phyloP scores from a whole-genome alignment of 345 rosid species.

The Heritiera littoralis region DNA sequence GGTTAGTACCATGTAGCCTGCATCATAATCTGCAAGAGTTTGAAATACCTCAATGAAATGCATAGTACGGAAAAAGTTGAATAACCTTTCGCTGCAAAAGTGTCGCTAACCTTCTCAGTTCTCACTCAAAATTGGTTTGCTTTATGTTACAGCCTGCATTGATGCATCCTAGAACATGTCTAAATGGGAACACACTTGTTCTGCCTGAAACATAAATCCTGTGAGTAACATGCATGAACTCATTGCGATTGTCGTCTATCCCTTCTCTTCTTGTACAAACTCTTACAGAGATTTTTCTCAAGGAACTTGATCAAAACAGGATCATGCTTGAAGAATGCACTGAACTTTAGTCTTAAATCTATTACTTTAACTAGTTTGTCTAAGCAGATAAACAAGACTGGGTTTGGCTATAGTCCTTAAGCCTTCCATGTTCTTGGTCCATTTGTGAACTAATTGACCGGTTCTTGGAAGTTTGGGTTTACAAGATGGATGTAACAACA shows the following conservation, averaged over 20 bases:
- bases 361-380: background rate
- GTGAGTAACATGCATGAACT: background rate
- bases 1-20: background rate
- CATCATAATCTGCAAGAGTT: constrained; percentile 3
- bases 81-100: background rate
- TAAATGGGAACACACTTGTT: background rate
- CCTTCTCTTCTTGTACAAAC: background rate
- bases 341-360: background rate
- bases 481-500: background rate
- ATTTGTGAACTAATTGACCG: background rate
- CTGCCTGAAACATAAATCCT: background rate
- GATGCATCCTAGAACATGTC: background rate
- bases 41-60: background rate
- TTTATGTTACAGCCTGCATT: background rate
- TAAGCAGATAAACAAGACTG: background rate
- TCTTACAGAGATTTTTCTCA: background rate
- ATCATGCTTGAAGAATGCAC: background rate
- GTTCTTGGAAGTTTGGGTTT: background rate
- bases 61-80: background rate
- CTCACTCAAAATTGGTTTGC: background rate
- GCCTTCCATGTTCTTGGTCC: background rate
- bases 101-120: background rate
- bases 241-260: background rate
- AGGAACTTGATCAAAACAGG: background rate
- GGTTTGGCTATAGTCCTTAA: too few relatives aligned